Percentiles rank a stretch among this genome's conserved stretches.
Conservation (phyloP, 192 early-diverging fungal genomes). For the Entomortierella beljakovae region DNA sequence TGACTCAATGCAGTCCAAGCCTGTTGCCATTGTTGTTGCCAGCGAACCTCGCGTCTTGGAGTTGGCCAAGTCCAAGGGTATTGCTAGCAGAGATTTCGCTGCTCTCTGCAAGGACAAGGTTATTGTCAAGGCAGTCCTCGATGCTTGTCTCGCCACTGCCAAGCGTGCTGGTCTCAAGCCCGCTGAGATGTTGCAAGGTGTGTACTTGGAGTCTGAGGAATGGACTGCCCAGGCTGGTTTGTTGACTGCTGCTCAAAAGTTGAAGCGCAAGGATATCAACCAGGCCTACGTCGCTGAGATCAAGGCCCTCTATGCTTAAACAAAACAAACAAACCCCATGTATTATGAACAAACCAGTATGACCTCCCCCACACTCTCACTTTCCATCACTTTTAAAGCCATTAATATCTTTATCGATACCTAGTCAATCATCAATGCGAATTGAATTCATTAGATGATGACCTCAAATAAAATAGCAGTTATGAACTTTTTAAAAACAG, state of each 20-base stretch:
- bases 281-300: conserved; percentile 72
- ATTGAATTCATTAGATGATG: background rate
- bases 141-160: conserved; percentile 61
- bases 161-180: conserved; percentile 76
- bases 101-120: conserved; percentile 65
- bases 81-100: conserved; percentile 58
- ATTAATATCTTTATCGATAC: conserved; percentile 1
- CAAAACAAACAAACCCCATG: conserved; percentile 2
- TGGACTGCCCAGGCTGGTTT: conserved; percentile 93
- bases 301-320: conserved; percentile 59
- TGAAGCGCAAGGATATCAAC: conserved; percentile 85
- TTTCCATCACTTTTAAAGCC: background rate
- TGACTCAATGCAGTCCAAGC: conserved; percentile 75
- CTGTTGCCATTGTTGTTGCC: conserved; percentile 83
- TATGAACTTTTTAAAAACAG: no score
- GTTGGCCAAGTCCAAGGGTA: conserved; percentile 57
- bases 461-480: background rate
- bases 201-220: conserved; percentile 78
- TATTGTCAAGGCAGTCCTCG: conserved; percentile 62
- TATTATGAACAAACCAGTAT: conserved; percentile 5
- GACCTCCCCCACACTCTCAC: no score
- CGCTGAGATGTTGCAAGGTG: conserved; percentile 77
- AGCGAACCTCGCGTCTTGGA: conserved; percentile 65
- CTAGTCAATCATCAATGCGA: background rate
- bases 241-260: conserved; percentile 96